Evolutionary conservation across 768 basidiomycete species (phyloP).

Genomic region (Mycena amicta): DNA sequence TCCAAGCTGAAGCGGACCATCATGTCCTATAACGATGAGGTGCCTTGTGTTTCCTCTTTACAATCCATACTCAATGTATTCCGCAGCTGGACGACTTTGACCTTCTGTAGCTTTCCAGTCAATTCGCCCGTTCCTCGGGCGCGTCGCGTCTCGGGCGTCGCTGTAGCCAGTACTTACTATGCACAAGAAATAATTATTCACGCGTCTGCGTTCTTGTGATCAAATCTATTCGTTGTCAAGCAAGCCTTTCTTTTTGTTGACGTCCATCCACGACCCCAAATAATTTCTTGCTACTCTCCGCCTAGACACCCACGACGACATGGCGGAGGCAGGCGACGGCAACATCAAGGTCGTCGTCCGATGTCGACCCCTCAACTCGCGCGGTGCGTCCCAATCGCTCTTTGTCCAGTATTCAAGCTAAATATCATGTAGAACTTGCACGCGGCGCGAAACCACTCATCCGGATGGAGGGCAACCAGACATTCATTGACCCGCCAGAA

Average conservation of each 20-base stretch:
- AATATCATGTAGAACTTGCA: constrained; percentile 67
- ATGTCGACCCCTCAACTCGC: constrained; percentile 94
- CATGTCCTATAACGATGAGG: constrained; percentile 96
- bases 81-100: constrained; percentile 92
- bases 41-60: constrained; percentile 33
- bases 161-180: background rate
- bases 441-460: constrained; percentile 94
- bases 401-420: constrained; percentile 6
- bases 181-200: background rate
- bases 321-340: constrained; percentile 81
- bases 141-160: background rate
- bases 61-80: constrained; percentile 20
- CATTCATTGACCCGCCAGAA: constrained; percentile 90
- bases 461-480: constrained; percentile 93
- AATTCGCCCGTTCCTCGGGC: background rate
- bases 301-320: constrained; percentile 31
- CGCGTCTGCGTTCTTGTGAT: background rate
- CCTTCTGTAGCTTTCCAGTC: constrained; percentile 51
- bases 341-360: constrained; percentile 94
- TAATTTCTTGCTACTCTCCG: constrained; percentile 7
- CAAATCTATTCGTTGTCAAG: background rate
- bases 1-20: constrained; percentile 95
- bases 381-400: constrained; percentile 59
- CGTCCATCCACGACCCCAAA: background rate
- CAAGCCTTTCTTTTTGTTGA: background rate